These are phyloP conservation scores for Pseudopyricularia javanii DNA, from an alignment of 2,329 filamentous ascomycete genomes.

Conservation along the genomic window DNA sequence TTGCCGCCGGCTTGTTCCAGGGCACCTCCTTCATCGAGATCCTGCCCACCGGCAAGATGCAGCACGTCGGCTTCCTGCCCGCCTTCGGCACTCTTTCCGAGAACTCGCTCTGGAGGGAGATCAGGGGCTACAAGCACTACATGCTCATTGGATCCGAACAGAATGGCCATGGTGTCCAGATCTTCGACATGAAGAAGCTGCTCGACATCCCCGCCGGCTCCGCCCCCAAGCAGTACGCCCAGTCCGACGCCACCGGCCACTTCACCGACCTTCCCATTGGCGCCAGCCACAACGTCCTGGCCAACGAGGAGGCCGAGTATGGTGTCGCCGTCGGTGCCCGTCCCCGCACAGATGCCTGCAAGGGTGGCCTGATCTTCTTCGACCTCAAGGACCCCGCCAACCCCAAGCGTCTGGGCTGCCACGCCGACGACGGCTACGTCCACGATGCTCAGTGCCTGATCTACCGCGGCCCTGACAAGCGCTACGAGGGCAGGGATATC, in stretches of 20 bases:
- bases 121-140: slow-evolving; percentile 25
- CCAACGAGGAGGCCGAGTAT: slow-evolving; percentile 16
- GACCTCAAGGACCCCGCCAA: slow-evolving; percentile 41
- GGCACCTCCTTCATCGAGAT: slow-evolving; percentile 43
- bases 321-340: slow-evolving; percentile 28
- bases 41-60: slow-evolving; percentile 32
- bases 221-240: slow-evolving; percentile 10
- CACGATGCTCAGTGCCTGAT: slow-evolving; percentile 49
- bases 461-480: slow-evolving; percentile 35
- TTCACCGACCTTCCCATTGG: slow-evolving; percentile 3
- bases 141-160: slow-evolving; percentile 28
- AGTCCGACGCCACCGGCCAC: slow-evolving; percentile 1
- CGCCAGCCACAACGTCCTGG: slow-evolving; percentile 2
- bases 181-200: slow-evolving; percentile 52
- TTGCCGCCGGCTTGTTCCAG: slow-evolving; percentile 39
- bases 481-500: slow-evolving; percentile 35
- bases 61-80: slow-evolving; percentile 39
- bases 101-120: slow-evolving; percentile 33
- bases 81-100: slow-evolving; percentile 15
- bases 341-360: slow-evolving; percentile 16
- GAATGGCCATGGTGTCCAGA: slow-evolving; percentile 41
- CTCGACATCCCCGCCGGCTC: slow-evolving; percentile 27
- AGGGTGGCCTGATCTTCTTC: slow-evolving; percentile 38
- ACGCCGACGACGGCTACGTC: slow-evolving; percentile 42
- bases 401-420: slow-evolving; percentile 39